phyloP scores from a whole-genome alignment of 78 protist genomes.

The Polysphondylium violaceum region DNA sequence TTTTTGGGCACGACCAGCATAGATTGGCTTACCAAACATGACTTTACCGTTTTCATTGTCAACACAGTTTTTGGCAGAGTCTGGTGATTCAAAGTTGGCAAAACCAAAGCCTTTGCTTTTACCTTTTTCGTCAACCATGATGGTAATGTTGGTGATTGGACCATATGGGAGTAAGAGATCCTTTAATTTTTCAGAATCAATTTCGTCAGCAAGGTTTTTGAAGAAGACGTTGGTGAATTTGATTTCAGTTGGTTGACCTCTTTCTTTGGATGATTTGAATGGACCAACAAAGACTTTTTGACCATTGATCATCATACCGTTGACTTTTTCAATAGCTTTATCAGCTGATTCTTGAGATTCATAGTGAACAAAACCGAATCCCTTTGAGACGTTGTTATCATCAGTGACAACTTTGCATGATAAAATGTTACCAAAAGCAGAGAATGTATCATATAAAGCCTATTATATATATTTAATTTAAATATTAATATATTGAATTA shows the following conservation, averaged over 20 bases:
- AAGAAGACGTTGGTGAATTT: slow-evolving; percentile 96
- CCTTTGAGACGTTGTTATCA: slow-evolving; percentile 85
- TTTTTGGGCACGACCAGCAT: slow-evolving; percentile 93
- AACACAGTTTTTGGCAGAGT: slow-evolving; percentile 90
- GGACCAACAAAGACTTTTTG: slow-evolving; percentile 92
- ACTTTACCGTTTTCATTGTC: slow-evolving; percentile 89
- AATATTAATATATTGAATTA: too few relatives aligned
- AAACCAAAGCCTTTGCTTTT: slow-evolving; percentile 95
- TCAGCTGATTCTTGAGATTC: slow-evolving; percentile 95
- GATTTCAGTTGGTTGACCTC: slow-evolving; percentile 76
- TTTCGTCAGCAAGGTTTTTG: slow-evolving; percentile 90
- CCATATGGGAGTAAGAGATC: slow-evolving; percentile 88
- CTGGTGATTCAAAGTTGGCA: slow-evolving; percentile 94
- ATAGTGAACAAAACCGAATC: slow-evolving; percentile 98
- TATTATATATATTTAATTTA: too few relatives aligned
- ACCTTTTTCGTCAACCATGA: slow-evolving; percentile 87
- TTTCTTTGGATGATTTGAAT: slow-evolving; percentile 90
- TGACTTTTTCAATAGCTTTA: slow-evolving; percentile 92
- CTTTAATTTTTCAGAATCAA: slow-evolving; percentile 79
- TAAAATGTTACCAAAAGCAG: slow-evolving; percentile 89
- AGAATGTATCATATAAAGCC: slow-evolving; percentile 95
- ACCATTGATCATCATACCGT: slow-evolving; percentile 93
- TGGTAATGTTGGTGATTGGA: slow-evolving; percentile 76
- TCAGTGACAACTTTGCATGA: slow-evolving; percentile 91
- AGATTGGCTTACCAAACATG: slow-evolving; percentile 86